phyloP scores from a whole-genome alignment of 2,329 filamentous ascomycete genomes.

The Alternaria infectoria region DNA sequence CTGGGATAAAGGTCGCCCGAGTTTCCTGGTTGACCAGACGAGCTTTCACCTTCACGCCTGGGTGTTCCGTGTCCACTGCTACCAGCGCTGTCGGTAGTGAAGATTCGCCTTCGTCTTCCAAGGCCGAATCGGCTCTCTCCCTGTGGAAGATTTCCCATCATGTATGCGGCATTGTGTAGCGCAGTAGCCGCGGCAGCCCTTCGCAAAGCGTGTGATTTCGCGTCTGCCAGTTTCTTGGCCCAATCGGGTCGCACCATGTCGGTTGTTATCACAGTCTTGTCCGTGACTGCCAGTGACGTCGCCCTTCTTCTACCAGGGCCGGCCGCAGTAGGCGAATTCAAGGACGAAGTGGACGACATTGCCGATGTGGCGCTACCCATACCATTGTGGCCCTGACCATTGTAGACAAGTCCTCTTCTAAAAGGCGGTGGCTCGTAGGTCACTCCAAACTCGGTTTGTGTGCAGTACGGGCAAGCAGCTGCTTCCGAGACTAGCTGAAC shows the following conservation, averaged over 20 bases:
- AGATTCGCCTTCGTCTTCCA: slow-evolving; percentile 57
- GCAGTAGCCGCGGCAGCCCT: slow-evolving; percentile 92
- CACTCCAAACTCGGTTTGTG: slow-evolving; percentile 94
- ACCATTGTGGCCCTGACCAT: slow-evolving; percentile 59
- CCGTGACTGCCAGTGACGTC: slow-evolving; percentile 78
- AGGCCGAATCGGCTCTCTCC: slow-evolving; percentile 59
- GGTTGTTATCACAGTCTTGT: slow-evolving; percentile 87
- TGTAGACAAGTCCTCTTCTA: slow-evolving; percentile 79
- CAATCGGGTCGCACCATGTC: slow-evolving; percentile 93
- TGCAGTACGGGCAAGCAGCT: slow-evolving; percentile 92
- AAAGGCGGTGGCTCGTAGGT: slow-evolving; percentile 91
- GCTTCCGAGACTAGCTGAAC: slow-evolving; percentile 84
- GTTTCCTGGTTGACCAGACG: slow-evolving; percentile 40
- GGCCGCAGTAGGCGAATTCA: slow-evolving; percentile 64
- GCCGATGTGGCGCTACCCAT: slow-evolving; percentile 67
- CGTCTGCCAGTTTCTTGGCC: slow-evolving; percentile 85
- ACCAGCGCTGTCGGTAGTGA: slow-evolving; percentile 54
- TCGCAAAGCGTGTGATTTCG: slow-evolving; percentile 82
- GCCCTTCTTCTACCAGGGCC: slow-evolving; percentile 62
- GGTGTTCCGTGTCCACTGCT: slow-evolving; percentile 55
- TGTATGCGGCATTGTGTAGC: slow-evolving; percentile 90
- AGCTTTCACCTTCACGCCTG: slow-evolving; percentile 43
- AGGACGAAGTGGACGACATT: slow-evolving; percentile 84
- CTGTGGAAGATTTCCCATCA: slow-evolving; percentile 69
- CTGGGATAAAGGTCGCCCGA: slow-evolving; percentile 48